These are phyloP conservation scores for Sporisorium graminicola DNA, from an alignment of 1,284 basidiomycete genomes.

Conservation along the genomic window DNA sequence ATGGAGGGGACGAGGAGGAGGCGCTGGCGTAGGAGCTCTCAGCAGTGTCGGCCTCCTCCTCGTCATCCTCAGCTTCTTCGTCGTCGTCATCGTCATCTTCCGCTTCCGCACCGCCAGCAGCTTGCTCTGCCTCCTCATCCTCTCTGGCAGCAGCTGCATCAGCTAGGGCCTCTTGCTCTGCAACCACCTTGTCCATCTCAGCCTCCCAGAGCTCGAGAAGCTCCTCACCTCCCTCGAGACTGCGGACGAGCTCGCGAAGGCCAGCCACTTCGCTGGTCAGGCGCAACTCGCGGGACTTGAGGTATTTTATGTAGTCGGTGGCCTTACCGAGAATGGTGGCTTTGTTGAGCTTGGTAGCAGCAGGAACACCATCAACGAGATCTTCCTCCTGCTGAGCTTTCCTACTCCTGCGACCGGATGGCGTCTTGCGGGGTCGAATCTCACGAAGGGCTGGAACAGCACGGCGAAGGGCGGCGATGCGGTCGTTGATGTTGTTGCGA, in stretches of 20 bases:
- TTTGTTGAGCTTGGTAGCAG: slow-evolving; percentile 69
- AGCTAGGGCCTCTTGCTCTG: slow-evolving; percentile 41
- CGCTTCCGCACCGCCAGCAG: slow-evolving; percentile 17
- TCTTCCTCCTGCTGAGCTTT: slow-evolving; percentile 60
- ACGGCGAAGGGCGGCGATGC: slow-evolving; percentile 73
- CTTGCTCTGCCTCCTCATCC: slow-evolving; percentile 52
- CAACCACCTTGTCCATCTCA: slow-evolving; percentile 62
- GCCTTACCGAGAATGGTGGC: slow-evolving; percentile 67
- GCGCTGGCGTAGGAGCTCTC: slow-evolving; percentile 41
- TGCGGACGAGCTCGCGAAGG: slow-evolving; percentile 61
- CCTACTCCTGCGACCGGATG: slow-evolving; percentile 52
- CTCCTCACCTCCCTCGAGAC: slow-evolving; percentile 67
- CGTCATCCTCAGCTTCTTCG: slow-evolving; percentile 55
- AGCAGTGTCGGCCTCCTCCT: slow-evolving; percentile 41
- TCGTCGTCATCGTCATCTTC: slow-evolving; percentile 60
- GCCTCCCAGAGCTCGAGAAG: slow-evolving; percentile 62
- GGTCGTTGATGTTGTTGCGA: slow-evolving; percentile 69
- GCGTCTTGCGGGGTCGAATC: slow-evolving; percentile 57
- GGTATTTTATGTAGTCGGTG: slow-evolving; percentile 68
- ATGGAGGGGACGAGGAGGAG: slow-evolving; percentile 38
- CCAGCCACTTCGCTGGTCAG: slow-evolving; percentile 61
- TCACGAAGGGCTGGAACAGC: slow-evolving; percentile 81
- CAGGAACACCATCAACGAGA: slow-evolving; percentile 67
- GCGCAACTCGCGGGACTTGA: slow-evolving; percentile 63
- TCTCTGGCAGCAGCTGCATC: slow-evolving; percentile 42